These are phyloP conservation scores for Apiospora arundinis DNA, from an alignment of 2,329 filamentous ascomycete species.

Conservation along the genomic window DNA sequence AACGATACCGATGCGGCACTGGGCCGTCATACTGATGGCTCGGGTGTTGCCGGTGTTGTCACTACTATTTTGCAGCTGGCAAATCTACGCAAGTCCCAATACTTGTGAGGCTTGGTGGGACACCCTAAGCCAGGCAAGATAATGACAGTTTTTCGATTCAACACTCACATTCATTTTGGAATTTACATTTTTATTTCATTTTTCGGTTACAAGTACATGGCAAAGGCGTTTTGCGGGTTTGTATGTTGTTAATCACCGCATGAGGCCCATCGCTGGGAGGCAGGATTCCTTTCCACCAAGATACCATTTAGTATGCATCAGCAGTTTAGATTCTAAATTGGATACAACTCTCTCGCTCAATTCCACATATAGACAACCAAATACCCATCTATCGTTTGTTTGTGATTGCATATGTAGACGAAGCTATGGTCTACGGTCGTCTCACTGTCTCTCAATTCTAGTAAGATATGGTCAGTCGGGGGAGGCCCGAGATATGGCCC, in stretches of 20 bases:
- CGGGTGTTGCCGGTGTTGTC: slow-evolving; percentile 42
- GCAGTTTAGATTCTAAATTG: not conserved
- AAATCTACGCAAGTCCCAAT: slow-evolving; percentile 37
- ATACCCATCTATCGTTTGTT: too few species aligned
- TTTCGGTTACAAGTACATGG: slow-evolving; percentile 25
- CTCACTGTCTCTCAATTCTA: not conserved
- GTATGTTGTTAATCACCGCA: not conserved
- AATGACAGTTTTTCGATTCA: not conserved
- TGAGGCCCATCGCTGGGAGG: not conserved
- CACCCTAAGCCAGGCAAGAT: too few species aligned
- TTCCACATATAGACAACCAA: not conserved
- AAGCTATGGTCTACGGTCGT: too few species aligned
- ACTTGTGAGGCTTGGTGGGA: slow-evolving; percentile 29
- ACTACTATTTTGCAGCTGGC: slow-evolving; percentile 43
- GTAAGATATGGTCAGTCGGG: not conserved
- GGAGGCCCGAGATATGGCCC: not conserved
- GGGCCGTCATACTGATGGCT: slow-evolving; percentile 44
- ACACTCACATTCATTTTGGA: not conserved
- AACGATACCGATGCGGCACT: slow-evolving; percentile 41
- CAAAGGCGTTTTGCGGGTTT: slow-evolving; percentile 18
- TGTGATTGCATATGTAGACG: too few species aligned
- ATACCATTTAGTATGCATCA: not conserved
- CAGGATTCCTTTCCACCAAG: not conserved
- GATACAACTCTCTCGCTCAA: not conserved
- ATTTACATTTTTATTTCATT: not conserved